A percentile compares a stretch with the other conserved stretches of the same genome.
Evolutionary conservation across 108 stramenopile genomes (phyloP).

Genomic region (Skeletonema menzelii): DNA sequence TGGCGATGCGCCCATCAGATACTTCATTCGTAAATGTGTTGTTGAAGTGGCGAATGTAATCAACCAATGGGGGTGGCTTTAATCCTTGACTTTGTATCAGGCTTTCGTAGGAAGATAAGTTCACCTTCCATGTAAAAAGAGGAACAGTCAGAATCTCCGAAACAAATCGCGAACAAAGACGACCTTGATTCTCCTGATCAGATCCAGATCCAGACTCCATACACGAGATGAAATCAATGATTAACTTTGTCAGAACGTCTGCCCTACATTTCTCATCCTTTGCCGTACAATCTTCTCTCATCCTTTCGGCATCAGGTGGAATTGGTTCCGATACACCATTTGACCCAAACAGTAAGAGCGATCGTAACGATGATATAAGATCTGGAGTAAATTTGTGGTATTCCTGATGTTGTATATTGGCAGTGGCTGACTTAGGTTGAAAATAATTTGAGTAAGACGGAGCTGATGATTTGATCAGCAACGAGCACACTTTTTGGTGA

Average conservation of each 20-base stretch:
- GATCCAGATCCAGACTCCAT: constrained; percentile 10
- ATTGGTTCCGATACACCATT: constrained; percentile 47
- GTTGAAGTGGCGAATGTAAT: constrained; percentile 46
- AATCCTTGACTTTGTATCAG: constrained; percentile 6
- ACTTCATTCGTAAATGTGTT: constrained; percentile 36
- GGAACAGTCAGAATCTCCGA: constrained; percentile 74
- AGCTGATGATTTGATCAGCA: constrained; percentile 34
- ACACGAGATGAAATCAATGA: constrained; percentile 31
- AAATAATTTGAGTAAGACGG: neutral
- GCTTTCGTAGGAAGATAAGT: constrained; percentile 19
- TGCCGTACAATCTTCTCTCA: constrained; percentile 56
- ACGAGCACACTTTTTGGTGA: constrained; percentile 17
- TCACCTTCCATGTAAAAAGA: constrained; percentile 72
- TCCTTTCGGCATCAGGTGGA: constrained; percentile 46
- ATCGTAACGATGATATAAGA: constrained; percentile 36
- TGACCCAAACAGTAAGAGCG: constrained; percentile 51
- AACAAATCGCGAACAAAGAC: constrained; percentile 60
- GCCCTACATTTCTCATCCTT: constrained; percentile 50
- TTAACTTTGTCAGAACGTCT: constrained; percentile 42
- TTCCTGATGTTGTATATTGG: neutral
- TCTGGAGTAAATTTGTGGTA: constrained; percentile 29
- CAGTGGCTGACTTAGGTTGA: constrained; percentile 7
- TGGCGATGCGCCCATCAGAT: constrained; percentile 48
- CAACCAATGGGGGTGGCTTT: constrained; percentile 34
- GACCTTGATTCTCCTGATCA: constrained; percentile 17